These are phyloP conservation scores for Limnanthes douglasii DNA, from an alignment of 345 rosid genomes.

Conservation along the genomic window DNA sequence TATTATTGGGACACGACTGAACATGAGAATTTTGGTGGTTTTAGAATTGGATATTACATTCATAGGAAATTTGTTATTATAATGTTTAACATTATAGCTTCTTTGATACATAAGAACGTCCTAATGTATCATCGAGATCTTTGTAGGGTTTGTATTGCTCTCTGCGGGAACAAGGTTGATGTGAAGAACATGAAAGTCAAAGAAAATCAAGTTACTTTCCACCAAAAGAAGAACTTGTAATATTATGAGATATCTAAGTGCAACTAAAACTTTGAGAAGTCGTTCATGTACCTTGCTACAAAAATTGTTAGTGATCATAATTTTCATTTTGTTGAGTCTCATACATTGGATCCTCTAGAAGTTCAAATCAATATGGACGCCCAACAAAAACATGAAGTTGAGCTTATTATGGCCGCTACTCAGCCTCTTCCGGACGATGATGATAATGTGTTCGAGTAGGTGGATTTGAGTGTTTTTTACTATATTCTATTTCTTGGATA, in stretches of 20 bases:
- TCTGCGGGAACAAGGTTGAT: no score
- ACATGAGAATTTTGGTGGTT: conserved; percentile 71
- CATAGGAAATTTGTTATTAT: conserved; percentile 43
- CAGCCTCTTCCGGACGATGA: no score
- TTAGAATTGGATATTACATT: conserved; percentile 69
- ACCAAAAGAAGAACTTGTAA: conserved; percentile 36
- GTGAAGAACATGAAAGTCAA: no score
- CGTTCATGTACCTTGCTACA: conserved; percentile 42
- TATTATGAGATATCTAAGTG: no score
- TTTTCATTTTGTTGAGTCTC: conserved; percentile 33
- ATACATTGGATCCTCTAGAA: conserved; percentile 35
- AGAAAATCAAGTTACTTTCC: conserved; percentile 43
- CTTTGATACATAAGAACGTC: conserved; percentile 38
- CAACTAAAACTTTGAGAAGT: conserved; percentile 39
- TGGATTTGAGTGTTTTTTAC: no score
- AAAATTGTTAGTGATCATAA: conserved; percentile 36
- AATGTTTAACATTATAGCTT: conserved; percentile 42
- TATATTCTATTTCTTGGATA: no score
- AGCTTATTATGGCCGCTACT: no score
- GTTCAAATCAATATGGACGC: conserved; percentile 26
- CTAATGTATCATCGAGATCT: conserved; percentile 47
- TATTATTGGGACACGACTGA: conserved; percentile 84
- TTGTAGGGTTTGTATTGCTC: conserved; percentile 30
- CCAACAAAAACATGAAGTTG: no score
- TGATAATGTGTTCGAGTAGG: no score